Base-by-base conservation (phyloP, 768 basidiomycete genomes). In the Pholiota microspora region DNA sequence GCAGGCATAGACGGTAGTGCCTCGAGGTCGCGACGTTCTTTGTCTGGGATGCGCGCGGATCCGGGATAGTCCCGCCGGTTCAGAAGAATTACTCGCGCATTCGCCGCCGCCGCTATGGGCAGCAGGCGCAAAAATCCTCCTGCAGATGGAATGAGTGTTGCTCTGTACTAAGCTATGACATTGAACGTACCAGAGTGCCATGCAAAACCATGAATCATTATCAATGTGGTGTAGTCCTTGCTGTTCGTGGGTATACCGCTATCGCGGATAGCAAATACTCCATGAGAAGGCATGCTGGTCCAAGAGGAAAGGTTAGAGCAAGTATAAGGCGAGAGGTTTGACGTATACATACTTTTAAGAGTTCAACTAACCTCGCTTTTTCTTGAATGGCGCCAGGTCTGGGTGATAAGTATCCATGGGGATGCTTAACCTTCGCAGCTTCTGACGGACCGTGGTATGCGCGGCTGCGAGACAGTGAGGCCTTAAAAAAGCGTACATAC, bases 1-100 rank as follows among this genome's bases (percentile, higher is more conserved):
- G 45, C 53, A 45, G 45, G 32, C 45, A 47, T 48, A 16, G 45
- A 46, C 34, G 53, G 28, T 46, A 54, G 15, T 29, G 45, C 31
- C 27, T 47, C 45, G 53, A 54, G 53, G 18, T 32, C 45, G 23
- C 45, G 45, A 23, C 53, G 53, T 47, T 54, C 53, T 45, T 47
- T 13, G 44, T 54, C 53, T 12, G 45, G 35, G 23, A 54, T 46
- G 34, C 45, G 53, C 16, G 53, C 46, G 15, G 53, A 46, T 46
- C 53, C 53, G 10, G 53, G 53, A 29, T 54, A 54, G 31, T 54
- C 53, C 45, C 45, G 53, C 18, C 53, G 53, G 53, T 54, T 54
- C 23, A 46, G 25, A 47, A 47, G 34, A 54, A 54, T 18, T 24
- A 54, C 31, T 13, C 53, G 45, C 12, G 46, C 45, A 23, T 54